Evolutionary conservation across 176 grass and related monocot genomes (phyloP), one percentile per base, ranked within the genome.

Genomic region (Bolboschoenus planiculmis): DNA sequence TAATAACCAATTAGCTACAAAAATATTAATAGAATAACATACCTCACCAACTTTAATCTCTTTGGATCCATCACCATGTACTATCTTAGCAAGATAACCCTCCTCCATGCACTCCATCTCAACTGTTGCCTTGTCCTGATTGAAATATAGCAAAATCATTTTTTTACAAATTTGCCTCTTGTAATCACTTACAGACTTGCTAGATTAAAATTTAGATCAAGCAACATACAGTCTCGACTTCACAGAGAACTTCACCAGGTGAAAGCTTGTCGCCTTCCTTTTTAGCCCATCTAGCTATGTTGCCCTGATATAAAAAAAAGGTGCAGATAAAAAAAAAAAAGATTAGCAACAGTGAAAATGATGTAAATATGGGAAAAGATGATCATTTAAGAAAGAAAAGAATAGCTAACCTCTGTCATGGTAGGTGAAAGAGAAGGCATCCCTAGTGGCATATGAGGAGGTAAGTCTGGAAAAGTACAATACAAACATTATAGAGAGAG

Each of bases 81-180:
- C 48, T 80, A 99, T 99, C 68, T 99, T 99, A 84, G 92, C 96
- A 23, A 99, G 84, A 93, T 93, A 99, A 27, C 96, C 96, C 71
- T 99, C 96, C 87, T 99, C 96, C 96, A 99, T 95, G 86, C 91
- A 93, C 81, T 99, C 96, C 96, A 99, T 93, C 46, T 99, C 92
- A 9, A 99, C 92, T 0, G 92, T 99, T 3, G 92, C 92, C 88
- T 99, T 99, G 74, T 99, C 96, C 96, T 99, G 56, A 61, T 81
- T 34, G 21, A 76, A 73, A 66, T 26, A 58, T 56, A 78, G 40
- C 29, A 84, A 26, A 82, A 47, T 80, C 79, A 33, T 5, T 71
- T 65, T 59, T 61, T 65, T 43, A 84, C 39, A 75, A n/a, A 78
- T 64, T 81, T 81, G 50, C 64, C 31, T 20, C 56, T 87, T 78